These are phyloP conservation scores for Candida alai DNA, from an alignment of 805 yeast genomes.

Conservation along the genomic window DNA sequence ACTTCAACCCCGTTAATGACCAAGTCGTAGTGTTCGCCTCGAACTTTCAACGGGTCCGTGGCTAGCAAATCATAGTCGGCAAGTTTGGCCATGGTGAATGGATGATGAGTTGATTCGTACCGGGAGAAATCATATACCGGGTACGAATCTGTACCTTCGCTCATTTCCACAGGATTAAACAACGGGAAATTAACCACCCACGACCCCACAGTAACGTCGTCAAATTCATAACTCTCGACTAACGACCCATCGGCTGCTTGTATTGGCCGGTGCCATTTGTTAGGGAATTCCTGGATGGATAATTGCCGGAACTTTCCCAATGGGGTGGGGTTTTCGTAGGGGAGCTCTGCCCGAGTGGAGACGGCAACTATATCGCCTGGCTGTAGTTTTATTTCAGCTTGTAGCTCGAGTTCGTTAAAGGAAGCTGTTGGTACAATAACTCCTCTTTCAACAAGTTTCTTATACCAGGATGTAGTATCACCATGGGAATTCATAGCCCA, in stretches of 20 bases:
- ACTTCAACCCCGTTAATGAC: slow-evolving; percentile 93
- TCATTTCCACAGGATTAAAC: slow-evolving; percentile 67
- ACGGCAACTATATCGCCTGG: slow-evolving; percentile 76
- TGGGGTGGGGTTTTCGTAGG: slow-evolving; percentile 95
- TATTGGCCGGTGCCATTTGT: slow-evolving; percentile 44
- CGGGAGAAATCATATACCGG: slow-evolving; percentile 54
- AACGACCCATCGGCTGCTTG: slow-evolving; percentile 10
- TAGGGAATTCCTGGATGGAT: slow-evolving; percentile 54
- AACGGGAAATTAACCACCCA: slow-evolving; percentile 96
- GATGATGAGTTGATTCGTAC: slow-evolving; percentile 85
- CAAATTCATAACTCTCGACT: slow-evolving; percentile 15
- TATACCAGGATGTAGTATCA: slow-evolving; percentile 43
- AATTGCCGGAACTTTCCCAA: slow-evolving; percentile 81
- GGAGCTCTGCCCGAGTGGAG: slow-evolving; percentile 61
- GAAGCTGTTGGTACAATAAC: slow-evolving; percentile 14
- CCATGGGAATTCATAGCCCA: slow-evolving; percentile 44
- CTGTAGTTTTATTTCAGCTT: slow-evolving; percentile 35
- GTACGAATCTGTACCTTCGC: slow-evolving; percentile 30
- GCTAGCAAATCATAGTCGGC: slow-evolving; percentile 60
- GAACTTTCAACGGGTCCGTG: slow-evolving; percentile 55
- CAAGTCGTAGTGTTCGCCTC: slow-evolving; percentile 91
- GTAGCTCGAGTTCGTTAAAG: slow-evolving; percentile 17
- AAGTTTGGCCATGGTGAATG: slow-evolving; percentile 86
- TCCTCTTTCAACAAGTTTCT: slow-evolving; percentile 28
- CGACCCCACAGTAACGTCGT: slow-evolving; percentile 51